A percentile compares a stretch with the other conserved stretches of the same genome.
Evolutionary conservation across 441 rosid genomes (phyloP).

Genomic region (Adansonia madagascariensis): DNA sequence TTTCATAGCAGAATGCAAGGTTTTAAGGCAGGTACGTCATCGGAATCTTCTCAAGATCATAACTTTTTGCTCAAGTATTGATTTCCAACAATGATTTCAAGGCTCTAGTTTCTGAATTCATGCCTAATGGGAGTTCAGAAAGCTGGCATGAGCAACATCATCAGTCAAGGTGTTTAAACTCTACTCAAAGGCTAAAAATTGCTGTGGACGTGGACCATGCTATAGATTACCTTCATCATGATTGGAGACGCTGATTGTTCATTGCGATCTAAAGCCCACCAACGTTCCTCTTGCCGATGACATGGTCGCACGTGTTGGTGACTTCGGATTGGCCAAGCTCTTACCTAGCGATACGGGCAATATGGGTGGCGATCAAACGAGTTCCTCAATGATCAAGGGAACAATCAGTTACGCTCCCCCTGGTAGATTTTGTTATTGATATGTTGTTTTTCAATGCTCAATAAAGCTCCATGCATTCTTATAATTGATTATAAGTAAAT

Average conservation of each 20-base stretch:
- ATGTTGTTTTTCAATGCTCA: no score
- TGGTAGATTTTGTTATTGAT: no score
- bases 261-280: constrained; percentile 37
- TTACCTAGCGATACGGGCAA: not conserved
- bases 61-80: not conserved
- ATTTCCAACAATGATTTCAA: not conserved
- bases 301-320: constrained; percentile 11
- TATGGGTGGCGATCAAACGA: not conserved
- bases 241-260: constrained; percentile 32
- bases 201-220: constrained; percentile 43
- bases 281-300: constrained; percentile 25
- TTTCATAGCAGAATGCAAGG: not conserved
- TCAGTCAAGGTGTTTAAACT: constrained; percentile 15
- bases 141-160: constrained; percentile 29
- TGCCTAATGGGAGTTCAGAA: constrained; percentile 32
- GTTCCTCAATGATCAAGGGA: not conserved
- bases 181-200: constrained; percentile 32
- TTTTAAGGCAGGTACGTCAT: no score
- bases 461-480: no score
- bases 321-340: not conserved
- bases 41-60: not conserved
- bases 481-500: not conserved
- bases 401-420: not conserved
- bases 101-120: not conserved
- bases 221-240: constrained; percentile 42